phyloP scores from a whole-genome alignment of 495 filamentous ascomycete genomes.

The Penicillium bovifimosum region DNA sequence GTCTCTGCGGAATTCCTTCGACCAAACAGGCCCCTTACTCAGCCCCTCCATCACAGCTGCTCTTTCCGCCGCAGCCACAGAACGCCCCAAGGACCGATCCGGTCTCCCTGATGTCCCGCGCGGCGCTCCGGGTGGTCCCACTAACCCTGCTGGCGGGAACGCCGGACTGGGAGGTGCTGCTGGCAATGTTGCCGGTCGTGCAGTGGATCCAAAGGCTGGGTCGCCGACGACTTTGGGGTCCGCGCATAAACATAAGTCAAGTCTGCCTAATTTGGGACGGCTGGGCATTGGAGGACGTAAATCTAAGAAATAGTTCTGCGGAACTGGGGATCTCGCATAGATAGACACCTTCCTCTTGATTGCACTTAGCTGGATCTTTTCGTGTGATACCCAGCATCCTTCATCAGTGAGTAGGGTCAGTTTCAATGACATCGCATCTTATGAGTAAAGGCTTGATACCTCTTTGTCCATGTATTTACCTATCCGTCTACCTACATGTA shows the following conservation, averaged over 20 bases:
- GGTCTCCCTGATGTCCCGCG: conserved; percentile 39
- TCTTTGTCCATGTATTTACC: neutral
- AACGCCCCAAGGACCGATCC: conserved; percentile 40
- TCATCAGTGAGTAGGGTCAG: neutral
- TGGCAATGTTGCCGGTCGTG: conserved; percentile 10
- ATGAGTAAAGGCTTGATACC: neutral
- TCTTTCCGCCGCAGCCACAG: conserved; percentile 26
- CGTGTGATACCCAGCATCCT: neutral
- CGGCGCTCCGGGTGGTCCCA: conserved; percentile 19
- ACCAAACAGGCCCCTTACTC: conserved; percentile 18
- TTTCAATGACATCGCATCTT: neutral
- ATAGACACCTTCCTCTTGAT: neutral
- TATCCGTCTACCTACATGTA: neutral
- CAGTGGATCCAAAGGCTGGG: conserved; percentile 19
- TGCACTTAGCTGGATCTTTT: neutral
- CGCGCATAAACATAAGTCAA: conserved; percentile 53
- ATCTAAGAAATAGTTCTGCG: conserved; percentile 34
- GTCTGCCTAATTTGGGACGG: conserved; percentile 65
- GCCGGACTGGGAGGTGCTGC: conserved; percentile 33
- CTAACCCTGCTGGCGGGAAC: conserved; percentile 21
- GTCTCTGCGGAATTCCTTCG: conserved; percentile 28
- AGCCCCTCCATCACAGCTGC: conserved; percentile 29
- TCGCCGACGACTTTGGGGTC: conserved; percentile 31
- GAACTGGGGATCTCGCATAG: neutral
- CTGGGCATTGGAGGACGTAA: conserved; percentile 60